Base-by-base conservation (phyloP, 768 basidiomycete species). In the Tricholoma saponaceum region DNA sequence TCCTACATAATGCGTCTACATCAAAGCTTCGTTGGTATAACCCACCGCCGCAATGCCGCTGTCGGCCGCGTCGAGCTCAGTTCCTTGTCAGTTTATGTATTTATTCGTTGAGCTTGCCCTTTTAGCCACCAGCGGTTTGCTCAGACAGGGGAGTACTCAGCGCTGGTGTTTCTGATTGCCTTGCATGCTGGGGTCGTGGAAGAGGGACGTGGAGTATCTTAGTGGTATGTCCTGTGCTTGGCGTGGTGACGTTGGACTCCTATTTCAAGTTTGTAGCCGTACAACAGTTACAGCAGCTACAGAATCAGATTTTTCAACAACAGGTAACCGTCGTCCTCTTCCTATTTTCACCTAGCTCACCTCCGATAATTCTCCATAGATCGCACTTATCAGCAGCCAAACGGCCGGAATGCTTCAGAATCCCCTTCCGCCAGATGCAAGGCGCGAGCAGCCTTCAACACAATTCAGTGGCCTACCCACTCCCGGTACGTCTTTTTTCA, bases 131-230 rank as follows among this genome's bases (percentile, higher is more conserved):
- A 91, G 90, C 51, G 80, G 90, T 0, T 74, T 95, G 62, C 74
- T 98, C 28, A 68, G 82, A 61, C 95, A 97, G 74, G 92, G 92
- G 47, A 78, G 84, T 20, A 84, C 81, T n/a, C n/a, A 0, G 74
- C 83, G 0, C 78, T 96, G 22, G 83, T 87, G 18, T 82, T 83
- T 26, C 63, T 96, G 57, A 83, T 80, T 0, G 89, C 92, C 0
- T 75, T 96, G 8, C 95, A 97, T 61, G 85, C 90, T 1, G 94
- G 86, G 72, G 68, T 95, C 51, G 90, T 98, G 55, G 96, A 98
- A 69, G 96, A 92, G 96, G 94, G 6, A 91, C 91, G 0, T 74
- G 86, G 32, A 82, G 82, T 63, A 83, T 86, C 58, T 60, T 90
- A 49, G 73, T 89, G 54, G 89, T 90, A 54, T 63, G 81, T 81